Percentiles rank a stretch among this genome's conserved stretches.
These are phyloP conservation scores for Tylopilus plumbeoviolaceoides DNA, from an alignment of 768 basidiomycete species.

Conservation along the genomic window DNA sequence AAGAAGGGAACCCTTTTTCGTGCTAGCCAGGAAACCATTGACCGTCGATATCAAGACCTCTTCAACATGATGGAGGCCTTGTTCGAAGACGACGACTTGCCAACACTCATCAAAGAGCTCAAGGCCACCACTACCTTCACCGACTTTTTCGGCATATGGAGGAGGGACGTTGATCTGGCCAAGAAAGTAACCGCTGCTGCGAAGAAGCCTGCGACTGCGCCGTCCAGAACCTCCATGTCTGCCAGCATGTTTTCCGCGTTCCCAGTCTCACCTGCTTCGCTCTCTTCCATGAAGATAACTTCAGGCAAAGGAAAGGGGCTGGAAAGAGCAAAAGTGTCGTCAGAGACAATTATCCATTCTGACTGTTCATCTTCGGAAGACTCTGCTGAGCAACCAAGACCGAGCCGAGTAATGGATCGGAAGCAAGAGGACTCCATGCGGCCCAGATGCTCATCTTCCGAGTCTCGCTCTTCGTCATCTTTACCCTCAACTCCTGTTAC, in stretches of 20 bases:
- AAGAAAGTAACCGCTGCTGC: constrained; percentile 32
- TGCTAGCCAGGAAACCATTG: constrained; percentile 60
- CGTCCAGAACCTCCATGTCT: constrained; percentile 42
- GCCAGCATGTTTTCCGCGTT: constrained; percentile 57
- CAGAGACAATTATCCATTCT: constrained; percentile 9
- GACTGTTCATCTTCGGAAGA: constrained; percentile 28
- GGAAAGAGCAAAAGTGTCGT: background rate
- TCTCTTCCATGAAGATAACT: constrained; percentile 6
- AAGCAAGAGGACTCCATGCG: constrained; percentile 4
- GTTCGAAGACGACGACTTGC: constrained; percentile 57
- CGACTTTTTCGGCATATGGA: constrained; percentile 80
- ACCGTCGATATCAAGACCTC: constrained; percentile 61
- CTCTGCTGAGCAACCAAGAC: constrained; percentile 1
- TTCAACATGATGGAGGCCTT: constrained; percentile 54
- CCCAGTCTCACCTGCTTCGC: constrained; percentile 33
- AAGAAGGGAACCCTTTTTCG: constrained; percentile 74
- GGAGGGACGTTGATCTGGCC: constrained; percentile 61
- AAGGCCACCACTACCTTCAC: constrained; percentile 52
- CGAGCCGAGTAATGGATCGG: constrained; percentile 4
- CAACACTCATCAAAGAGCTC: constrained; percentile 63
- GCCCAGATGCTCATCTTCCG: constrained; percentile 24
- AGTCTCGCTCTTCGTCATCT: constrained; percentile 26
- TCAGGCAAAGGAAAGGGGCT: constrained; percentile 14
- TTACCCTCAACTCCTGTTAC: constrained; percentile 21
- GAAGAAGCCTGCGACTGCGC: constrained; percentile 19